Evolutionary conservation across 768 basidiomycete genomes (phyloP), one percentile per base, ranked within the genome.

Genomic region (Trametes cingulata): DNA sequence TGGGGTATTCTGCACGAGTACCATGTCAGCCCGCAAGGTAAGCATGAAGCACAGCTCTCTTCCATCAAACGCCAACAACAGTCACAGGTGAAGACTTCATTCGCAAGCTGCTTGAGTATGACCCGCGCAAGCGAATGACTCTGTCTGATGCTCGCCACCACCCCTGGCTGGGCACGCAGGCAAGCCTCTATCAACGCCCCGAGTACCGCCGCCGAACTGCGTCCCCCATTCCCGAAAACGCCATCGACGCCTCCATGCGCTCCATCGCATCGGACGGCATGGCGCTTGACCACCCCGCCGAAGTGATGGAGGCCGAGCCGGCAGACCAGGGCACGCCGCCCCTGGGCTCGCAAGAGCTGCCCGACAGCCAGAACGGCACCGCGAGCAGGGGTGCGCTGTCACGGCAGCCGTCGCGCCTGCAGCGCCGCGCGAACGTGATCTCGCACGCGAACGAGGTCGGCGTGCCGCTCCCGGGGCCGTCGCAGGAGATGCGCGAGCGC

Each of bases 41-140:
- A 61, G 81, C 72, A 13, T n/a, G 29, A 13, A 14, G 47, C 5
- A 33, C 36, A 20, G 10, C 35, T 29, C 52, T 47, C 53, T 33
- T 41, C 29, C 46, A 3, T 15, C n/a, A 17, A 35, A 3, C 2
- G n/a, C 47, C 49, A 12, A 57, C 35, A 9, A 1, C 19, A n/a
- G 65, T 25, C 14, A 10, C 64, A 89, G 93, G 78, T 1, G 71
- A 80, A 52, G 77, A 85, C 61, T 96, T 98, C 69, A 80, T 96
- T 51, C 71, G 72, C 2, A 65, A 72, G 2, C 81, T 98, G 10
- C 82, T 98, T 15, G 80, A 84, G 51, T 76, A 77, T 37, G 78
- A 91, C 55, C 92, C 94, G 0, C 64, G 62, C 0, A 61, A 70
- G 14, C 86, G 95, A n/a, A 83, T 96, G 82, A 84, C 86, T 6